Base-by-base conservation (phyloP, 176 grass and related monocot genomes). In the Guadua angustifolia region DNA sequence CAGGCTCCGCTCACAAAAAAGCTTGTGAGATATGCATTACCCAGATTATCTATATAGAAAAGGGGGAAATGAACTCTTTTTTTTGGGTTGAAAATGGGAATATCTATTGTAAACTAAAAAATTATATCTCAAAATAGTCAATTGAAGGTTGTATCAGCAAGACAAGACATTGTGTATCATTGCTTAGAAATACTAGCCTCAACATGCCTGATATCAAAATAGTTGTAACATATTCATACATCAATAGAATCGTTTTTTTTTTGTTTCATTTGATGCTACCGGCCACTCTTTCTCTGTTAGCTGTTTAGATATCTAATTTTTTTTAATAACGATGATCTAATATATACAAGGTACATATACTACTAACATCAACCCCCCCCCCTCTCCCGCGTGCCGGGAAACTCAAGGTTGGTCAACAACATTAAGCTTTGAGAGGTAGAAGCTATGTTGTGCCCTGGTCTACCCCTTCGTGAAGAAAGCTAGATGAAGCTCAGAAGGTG, bases 11-110 rank as follows among this genome's bases (percentile, higher is more conserved):
- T 89, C 65, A 93, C 83, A 64, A 98, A 98, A 84, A 98, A 98
- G 76, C 91, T 95, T 80, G 92, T 98, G 69, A 98, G 87, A 82
- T 90, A 98, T 86, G 95, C 95, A 95, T 95, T 98, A 77, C 92
- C 95, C 65, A 98, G 87, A 88, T 98, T 98, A 75, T 98, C 95
- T 98, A 80, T 25, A 72, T 18, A 72, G 45, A 78, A 69, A 66
- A 66, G 35, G 26, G 25, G 17, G 5, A 71, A 86, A 74, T 68
- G 50, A 75, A 45, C 4, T 79, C 2, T 64, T 19, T 42, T 29
- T 80, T 29, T n/a, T n/a, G n/a, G n/a, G 19, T 78, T 75, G 21
- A 74, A 21, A 86, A 39, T 46, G 11, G 16, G 47, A 39, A 66
- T 71, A 77, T 86, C 47, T 77, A 19, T 49, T 36, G 17, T 16